A percentile compares a stretch with the other conserved stretches of the same genome.
phyloP scores from a whole-genome alignment of 805 yeast species.

The Starmerella floricola region DNA sequence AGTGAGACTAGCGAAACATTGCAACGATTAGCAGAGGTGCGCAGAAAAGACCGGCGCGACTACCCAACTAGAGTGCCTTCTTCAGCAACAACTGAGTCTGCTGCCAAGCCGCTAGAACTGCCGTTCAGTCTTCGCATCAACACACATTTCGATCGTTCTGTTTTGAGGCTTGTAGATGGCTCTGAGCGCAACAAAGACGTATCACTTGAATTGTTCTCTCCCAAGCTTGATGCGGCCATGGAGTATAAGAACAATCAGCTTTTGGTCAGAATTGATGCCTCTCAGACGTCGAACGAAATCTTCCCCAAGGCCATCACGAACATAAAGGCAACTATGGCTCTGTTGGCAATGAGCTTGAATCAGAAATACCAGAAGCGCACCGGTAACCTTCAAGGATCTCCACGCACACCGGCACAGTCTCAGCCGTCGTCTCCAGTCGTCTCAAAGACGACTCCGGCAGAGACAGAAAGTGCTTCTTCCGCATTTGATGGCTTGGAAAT shows the following conservation, averaged over 20 bases:
- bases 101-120: not conserved
- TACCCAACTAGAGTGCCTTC: not conserved
- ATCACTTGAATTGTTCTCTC: constrained; percentile 51
- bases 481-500: constrained; percentile 5
- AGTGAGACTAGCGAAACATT: constrained; percentile 13
- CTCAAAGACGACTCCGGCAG: too few relatives aligned
- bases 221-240: constrained; percentile 50
- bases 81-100: not conserved
- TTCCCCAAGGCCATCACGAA: constrained; percentile 58
- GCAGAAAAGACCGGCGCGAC: not conserved
- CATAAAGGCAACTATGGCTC: constrained; percentile 26
- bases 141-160: constrained; percentile 18
- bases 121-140: constrained; percentile 11
- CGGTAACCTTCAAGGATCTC: not conserved
- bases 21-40: not conserved
- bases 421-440: not conserved
- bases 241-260: constrained; percentile 33
- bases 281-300: constrained; percentile 60
- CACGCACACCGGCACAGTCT: not conserved
- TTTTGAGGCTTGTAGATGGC: constrained; percentile 23
- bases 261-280: constrained; percentile 44
- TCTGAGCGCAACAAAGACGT: constrained; percentile 13
- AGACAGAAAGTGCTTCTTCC: not conserved
- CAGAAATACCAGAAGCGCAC: not conserved
- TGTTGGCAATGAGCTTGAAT: constrained; percentile 38